Evolutionary conservation across 345 rosid genomes (phyloP).

Genomic region (Rhizophora mangle): DNA sequence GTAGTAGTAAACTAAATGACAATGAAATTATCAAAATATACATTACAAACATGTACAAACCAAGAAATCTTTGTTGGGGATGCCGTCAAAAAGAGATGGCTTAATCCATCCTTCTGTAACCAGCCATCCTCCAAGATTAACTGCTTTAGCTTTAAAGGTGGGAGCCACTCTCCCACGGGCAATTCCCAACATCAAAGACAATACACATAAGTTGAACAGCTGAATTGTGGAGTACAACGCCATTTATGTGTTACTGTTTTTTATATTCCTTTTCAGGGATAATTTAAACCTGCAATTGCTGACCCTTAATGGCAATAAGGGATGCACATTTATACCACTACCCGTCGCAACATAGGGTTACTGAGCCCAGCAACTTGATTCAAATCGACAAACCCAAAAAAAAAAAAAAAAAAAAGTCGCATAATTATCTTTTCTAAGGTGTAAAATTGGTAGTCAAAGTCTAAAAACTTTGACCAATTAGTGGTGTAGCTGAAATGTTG

Average conservation of each 20-base stretch:
- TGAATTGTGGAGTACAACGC: constrained; percentile 7
- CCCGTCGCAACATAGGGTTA: no score
- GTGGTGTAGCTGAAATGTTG: no score
- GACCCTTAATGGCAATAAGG: no score
- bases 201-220: constrained; percentile 9
- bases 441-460: background rate
- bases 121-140: constrained; percentile 69
- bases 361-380: no score
- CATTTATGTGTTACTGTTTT: background rate
- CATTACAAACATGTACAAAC: constrained; percentile 16
- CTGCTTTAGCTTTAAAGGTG: constrained; percentile 39
- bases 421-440: no score
- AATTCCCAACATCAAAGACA: constrained; percentile 12
- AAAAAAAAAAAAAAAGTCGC: no score
- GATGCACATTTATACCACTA: no score
- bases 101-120: constrained; percentile 70
- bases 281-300: no score
- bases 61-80: constrained; percentile 59
- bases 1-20: background rate
- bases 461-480: constrained; percentile 9
- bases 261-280: background rate
- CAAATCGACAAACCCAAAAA: no score
- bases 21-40: background rate
- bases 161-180: constrained; percentile 25
- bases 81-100: constrained; percentile 62